A percentile compares a stretch with the other conserved stretches of the same genome.
Conservation (phyloP, 441 rosid genomes). For the Adansonia rubrostipa region DNA sequence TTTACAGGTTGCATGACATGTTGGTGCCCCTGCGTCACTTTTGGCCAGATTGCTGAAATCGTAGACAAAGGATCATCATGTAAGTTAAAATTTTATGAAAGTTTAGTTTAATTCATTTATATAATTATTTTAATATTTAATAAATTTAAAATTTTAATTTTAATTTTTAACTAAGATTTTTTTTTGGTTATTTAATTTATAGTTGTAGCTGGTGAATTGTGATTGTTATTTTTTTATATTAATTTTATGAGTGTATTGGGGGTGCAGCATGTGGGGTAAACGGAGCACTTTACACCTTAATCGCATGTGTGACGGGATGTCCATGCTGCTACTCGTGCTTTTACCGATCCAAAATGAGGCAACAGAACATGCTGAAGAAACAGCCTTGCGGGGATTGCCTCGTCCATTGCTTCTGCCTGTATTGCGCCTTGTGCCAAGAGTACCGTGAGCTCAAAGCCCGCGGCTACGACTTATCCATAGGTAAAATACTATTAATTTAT, state of each 20-base stretch:
- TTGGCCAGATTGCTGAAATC: constrained; percentile 71
- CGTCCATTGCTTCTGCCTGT: constrained; percentile 55
- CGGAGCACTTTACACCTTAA: constrained; percentile 50
- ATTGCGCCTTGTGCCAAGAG: constrained; percentile 57
- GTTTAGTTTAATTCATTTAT: too few species aligned
- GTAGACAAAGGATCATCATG: constrained; percentile 56
- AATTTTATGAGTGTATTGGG: neutral
- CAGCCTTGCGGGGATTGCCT: constrained; percentile 55
- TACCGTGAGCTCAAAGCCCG: constrained; percentile 54
- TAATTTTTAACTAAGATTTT: too few species aligned
- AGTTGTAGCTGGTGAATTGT: neutral
- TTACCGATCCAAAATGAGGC: constrained; percentile 56
- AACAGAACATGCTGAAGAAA: constrained; percentile 43
- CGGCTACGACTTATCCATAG: constrained; percentile 44
- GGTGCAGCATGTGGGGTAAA: constrained; percentile 53
- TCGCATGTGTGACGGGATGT: constrained; percentile 44
- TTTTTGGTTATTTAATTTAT: too few species aligned
- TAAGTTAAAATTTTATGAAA: neutral
- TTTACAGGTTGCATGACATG: constrained; percentile 62
- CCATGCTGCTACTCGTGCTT: constrained; percentile 56
- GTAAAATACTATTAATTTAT: constrained; percentile 23
- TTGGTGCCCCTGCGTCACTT: constrained; percentile 76
- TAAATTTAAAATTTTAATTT: too few species aligned
- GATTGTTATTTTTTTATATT: neutral
- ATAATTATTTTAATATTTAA: too few species aligned